Base-by-base conservation (phyloP, 495 filamentous ascomycete genomes). In the Friedmanniomyces endolithicus region DNA sequence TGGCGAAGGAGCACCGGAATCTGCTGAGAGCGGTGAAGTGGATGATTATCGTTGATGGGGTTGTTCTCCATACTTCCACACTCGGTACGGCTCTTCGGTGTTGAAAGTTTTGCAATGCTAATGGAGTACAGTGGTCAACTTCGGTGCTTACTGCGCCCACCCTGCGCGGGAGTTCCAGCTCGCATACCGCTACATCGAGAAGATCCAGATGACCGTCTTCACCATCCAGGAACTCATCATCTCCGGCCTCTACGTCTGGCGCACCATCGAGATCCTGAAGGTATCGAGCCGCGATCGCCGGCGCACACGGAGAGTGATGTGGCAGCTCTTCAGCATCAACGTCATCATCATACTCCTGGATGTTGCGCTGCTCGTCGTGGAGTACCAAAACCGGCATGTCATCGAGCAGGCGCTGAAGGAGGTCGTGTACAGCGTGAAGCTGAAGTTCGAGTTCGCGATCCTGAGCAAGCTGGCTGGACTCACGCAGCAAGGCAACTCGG, bases 381-480 rank as follows among this genome's bases (percentile, higher is more conserved):
- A 82, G 55, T 84, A 78, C 58, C 63, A 67, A 46, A 68, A 76
- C 55, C 68, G 74, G 44, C 81, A 81, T 53, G 73, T 76, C 58
- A 72, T 81, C 62, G 74, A 83, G 66, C 78, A 77, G 24, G 75
- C 76, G 56, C 70, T 79, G 58, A 82, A 83, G 60, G 75, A 76
- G 24, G 71, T 76, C 51, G 67, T 82, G 31, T 84, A 84, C 68
- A 76, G 75, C 67, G 70, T 83, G 66, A 84, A 84, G 64, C 69
- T 84, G 27, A 83, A 83, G 63, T 70, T 84, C 24, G 81, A 84
- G 60, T 83, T 83, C 64, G 75, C 76, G 45, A 76, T 83, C 34
- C 72, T 84, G 11, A 70, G 70, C 48, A 60, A 68, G 23, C 66
- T 76, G 7, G 65, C 70, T 58, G 53, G 64, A 19, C 41, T 74